Evolutionary conservation across 148 eudicot genomes (phyloP).

Genomic region (Polygonum maritimum): DNA sequence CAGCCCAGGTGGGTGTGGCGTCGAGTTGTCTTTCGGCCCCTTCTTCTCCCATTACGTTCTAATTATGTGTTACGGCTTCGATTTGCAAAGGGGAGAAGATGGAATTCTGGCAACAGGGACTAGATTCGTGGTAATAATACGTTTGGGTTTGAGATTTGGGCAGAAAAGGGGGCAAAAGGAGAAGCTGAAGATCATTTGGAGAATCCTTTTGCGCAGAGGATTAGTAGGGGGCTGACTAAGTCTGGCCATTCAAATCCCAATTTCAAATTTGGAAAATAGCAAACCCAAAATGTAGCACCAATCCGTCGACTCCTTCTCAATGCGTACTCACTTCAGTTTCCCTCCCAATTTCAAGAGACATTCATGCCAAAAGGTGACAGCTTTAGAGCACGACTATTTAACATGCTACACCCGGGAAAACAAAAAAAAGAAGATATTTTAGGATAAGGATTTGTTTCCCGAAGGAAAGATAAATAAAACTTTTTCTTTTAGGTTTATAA

Average conservation of each 20-base stretch:
- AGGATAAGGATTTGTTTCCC: too few species aligned
- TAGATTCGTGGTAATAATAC: background rate
- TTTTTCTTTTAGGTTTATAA: too few species aligned
- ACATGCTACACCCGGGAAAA: too few species aligned
- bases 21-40: constrained; percentile 31
- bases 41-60: background rate
- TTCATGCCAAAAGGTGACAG: background rate
- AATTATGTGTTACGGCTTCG: background rate
- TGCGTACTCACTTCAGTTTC: background rate
- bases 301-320: background rate
- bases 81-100: background rate
- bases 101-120: background rate
- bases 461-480: too few species aligned
- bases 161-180: background rate
- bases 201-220: constrained; percentile 1
- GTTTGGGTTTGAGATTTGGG: background rate
- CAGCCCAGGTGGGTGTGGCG: constrained; percentile 88
- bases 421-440: too few species aligned
- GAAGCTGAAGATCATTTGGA: background rate
- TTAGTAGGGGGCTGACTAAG: background rate
- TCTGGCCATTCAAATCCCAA: background rate
- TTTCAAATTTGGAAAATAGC: background rate
- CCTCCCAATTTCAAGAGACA: background rate
- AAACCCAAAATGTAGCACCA: background rate
- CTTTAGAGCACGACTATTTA: too few species aligned